Evolutionary conservation across 495 filamentous ascomycete species (phyloP), one percentile per base, ranked within the genome.

Genomic region (Hypoxylon fuscum): DNA sequence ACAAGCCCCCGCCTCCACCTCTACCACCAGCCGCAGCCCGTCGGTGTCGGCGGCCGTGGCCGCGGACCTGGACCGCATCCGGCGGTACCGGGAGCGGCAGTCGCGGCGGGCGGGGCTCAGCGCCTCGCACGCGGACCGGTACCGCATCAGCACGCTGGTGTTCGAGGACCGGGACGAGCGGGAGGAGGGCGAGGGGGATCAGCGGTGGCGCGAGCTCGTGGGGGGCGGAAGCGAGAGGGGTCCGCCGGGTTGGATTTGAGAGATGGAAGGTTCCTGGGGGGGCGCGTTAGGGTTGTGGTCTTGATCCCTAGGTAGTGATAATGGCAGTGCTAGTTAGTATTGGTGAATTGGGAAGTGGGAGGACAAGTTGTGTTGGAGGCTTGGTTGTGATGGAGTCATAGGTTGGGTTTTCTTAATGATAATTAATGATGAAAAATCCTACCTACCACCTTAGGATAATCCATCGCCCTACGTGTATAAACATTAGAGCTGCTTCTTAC

Each of bases 21-120:
- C n/a, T n/a, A n/a, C 34, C 9, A 22, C 47, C 3, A 51, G 47
- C 34, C 37, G 46, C 32, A 38, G 5, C 14, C 38, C 58, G 2
- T 23, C 20, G 6, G 38, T 56, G 11, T 55, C 60, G 8, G 53
- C 52, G 0, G 46, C 53, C 27, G 46, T 57, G 12, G 61, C 48
- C 20, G 55, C 49, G 29, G 62, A 64, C 38, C 62, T 64, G 1
- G 62, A 59, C 41, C 62, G 62, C 20, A 54, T 64, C 35, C 55
- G 62, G n/a, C 48, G 42, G 38, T 59, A 59, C 37, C 55, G 62
- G 9, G 44, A 41, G 0, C 48, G 62, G 22, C 62, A 37, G 45
- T 38, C 25, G 38, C n/a, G 25, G 23, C 34, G 27, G 45, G n/a
- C 55, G 9, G 15, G 27, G 35, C 5, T 8, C 25, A 27, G 4